Conservation (phyloP, 192 early-diverging fungal species). For the Coemansia sp. region DNA sequence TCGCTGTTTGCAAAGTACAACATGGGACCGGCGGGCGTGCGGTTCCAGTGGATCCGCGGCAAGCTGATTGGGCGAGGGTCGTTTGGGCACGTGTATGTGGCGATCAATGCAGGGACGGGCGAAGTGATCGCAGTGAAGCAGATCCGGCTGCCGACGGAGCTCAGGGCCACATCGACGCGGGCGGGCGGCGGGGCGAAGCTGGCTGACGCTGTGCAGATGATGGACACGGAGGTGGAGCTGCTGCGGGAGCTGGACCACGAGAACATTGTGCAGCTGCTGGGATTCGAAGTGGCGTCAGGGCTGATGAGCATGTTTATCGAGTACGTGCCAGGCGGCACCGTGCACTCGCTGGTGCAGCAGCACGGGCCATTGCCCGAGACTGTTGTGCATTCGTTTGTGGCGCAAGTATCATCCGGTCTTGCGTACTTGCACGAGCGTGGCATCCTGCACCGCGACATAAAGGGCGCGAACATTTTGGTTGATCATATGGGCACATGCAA, state of each 20-base stretch:
- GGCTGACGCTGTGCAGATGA: constrained; percentile 56
- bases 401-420: constrained; percentile 82
- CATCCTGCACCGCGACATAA: constrained; percentile 80
- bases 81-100: constrained; percentile 77
- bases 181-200: constrained; percentile 4
- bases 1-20: constrained; percentile 49
- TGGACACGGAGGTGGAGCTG: constrained; percentile 73
- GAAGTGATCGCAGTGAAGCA: constrained; percentile 86
- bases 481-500: constrained; percentile 85
- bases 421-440: constrained; percentile 79
- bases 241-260: constrained; percentile 79
- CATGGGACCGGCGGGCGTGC: constrained; percentile 34
- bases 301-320: constrained; percentile 93
- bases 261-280: constrained; percentile 93
- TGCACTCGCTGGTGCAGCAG: constrained; percentile 73
- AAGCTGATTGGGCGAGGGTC: constrained; percentile 81
- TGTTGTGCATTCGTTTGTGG: constrained; percentile 69
- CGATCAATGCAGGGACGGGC: constrained; percentile 67
- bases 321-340: constrained; percentile 93
- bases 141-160: constrained; percentile 61
- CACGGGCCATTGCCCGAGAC: constrained; percentile 73
- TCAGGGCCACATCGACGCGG: constrained; percentile 18
- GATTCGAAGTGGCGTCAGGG: constrained; percentile 66
- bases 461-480: constrained; percentile 77
- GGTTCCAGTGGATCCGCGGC: constrained; percentile 73